Evolutionary conservation across 345 rosid species (phyloP).

Genomic region (Salix brachista): DNA sequence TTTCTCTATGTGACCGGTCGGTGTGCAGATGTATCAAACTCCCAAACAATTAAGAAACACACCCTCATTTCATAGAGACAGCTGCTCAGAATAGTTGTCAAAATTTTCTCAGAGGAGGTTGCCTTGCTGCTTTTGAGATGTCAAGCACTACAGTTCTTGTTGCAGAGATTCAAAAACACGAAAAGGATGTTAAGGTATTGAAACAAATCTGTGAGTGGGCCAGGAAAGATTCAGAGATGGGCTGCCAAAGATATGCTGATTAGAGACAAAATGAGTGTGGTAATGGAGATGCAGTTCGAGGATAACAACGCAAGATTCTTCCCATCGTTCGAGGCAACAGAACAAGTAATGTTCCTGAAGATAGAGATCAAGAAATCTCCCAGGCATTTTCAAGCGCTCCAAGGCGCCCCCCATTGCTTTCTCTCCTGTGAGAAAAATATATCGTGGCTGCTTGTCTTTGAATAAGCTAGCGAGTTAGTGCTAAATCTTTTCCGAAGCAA

Average conservation of each 20-base stretch:
- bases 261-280: conserved; percentile 30
- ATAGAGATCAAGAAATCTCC: background rate
- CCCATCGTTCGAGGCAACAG: background rate
- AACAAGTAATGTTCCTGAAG: background rate
- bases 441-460: background rate
- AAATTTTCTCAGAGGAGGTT: conserved; percentile 45
- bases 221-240: conserved; percentile 54
- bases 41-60: conserved; percentile 25
- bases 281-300: conserved; percentile 27
- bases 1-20: conserved; percentile 53
- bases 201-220: conserved; percentile 36
- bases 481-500: background rate
- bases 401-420: conserved; percentile 13
- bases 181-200: conserved; percentile 17
- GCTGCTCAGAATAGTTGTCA: conserved; percentile 37
- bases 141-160: conserved; percentile 31
- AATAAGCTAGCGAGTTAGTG: background rate
- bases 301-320: background rate
- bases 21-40: conserved; percentile 43
- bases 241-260: conserved; percentile 36
- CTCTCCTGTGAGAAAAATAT: conserved; percentile 20
- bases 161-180: conserved; percentile 46
- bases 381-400: background rate
- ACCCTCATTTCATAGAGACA: conserved; percentile 54
- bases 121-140: conserved; percentile 42